Evolutionary conservation across 495 filamentous ascomycete species (phyloP), one percentile per base, ranked within the genome.

Genomic region (Bombardia bombarda): DNA sequence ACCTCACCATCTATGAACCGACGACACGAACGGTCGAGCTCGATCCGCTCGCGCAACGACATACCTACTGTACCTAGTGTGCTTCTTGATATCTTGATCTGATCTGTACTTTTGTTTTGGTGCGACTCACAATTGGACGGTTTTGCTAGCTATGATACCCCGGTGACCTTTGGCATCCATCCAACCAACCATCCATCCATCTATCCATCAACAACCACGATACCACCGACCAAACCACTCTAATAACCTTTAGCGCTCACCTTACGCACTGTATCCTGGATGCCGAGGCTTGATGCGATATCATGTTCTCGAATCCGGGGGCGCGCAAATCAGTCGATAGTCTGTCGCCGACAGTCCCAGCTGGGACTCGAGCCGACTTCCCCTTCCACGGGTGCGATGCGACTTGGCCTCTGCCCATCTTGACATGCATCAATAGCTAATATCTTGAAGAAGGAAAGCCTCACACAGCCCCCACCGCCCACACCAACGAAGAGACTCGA

Each of bases 261-360:
- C 53, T 43, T 48, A 35, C 28, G 38, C 22, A 6, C 20, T 30
- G 18, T 49, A 52, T n/a, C n/a, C n/a, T n/a, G n/a, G n/a, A n/a
- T n/a, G n/a, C n/a, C n/a, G 47, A 55, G 47, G 28, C 49, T 43
- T 40, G 42, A 46, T 44, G 55, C 42, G 42, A 24, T 52, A 72
- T 61, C 60, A 88, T 88, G 84, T 79, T 76, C 57, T 75, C 79
- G 47, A 70, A 65, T 46, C 59, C 72, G 45, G 73, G 67, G 43
- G 78, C 77, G 46, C 79, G 82, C 58, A 82, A 78, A 62, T 86
- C 83, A 49, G 71, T 82, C 49, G 83, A 86, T 60, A 84, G 77
- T 53, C 61, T 84, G 55, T 71, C 74, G 41, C 65, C 73, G 43
- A 64, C 69, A 17, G 61, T 77, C 10, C 72, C 73, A 7, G 52